Evolutionary conservation across 2,329 filamentous ascomycete species (phyloP).

Genomic region (Endocalyx cinctus): DNA sequence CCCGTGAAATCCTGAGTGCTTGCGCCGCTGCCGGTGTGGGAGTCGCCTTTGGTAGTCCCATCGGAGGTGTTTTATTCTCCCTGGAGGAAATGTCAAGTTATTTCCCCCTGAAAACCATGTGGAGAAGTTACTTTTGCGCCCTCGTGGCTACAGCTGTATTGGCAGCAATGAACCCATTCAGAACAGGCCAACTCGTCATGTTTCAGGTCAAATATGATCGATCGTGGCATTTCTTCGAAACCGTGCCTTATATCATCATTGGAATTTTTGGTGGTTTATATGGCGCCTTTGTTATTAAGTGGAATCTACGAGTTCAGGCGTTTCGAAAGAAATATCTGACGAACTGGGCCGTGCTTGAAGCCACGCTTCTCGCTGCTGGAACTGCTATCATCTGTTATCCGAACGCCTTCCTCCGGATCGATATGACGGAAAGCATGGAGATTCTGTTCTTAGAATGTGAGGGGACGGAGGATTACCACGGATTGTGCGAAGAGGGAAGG

Average conservation of each 20-base stretch:
- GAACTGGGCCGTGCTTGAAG: conserved; percentile 80
- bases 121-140: conserved; percentile 97
- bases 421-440: conserved; percentile 99
- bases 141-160: conserved; percentile 90
- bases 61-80: conserved; percentile 93
- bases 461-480: conserved; percentile 80
- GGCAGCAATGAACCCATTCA: conserved; percentile 94
- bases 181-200: conserved; percentile 97
- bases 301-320: conserved; percentile 85
- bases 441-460: conserved; percentile 94
- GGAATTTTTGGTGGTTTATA: conserved; percentile 93
- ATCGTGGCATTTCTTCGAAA: conserved; percentile 96
- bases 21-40: conserved; percentile 93
- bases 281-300: conserved; percentile 95
- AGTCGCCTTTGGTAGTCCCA: conserved; percentile 95
- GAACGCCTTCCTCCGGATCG: conserved; percentile 90
- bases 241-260: conserved; percentile 85
- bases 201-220: conserved; percentile 96
- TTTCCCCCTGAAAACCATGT: conserved; percentile 95
- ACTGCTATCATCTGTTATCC: conserved; percentile 96
- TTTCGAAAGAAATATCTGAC: conserved; percentile 91
- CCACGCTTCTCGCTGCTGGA: conserved; percentile 72
- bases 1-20: conserved; percentile 88
- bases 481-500: conserved; percentile 75
- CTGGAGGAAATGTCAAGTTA: conserved; percentile 97